A percentile compares a stretch with the other conserved stretches of the same genome.
Conservation (phyloP, 2,329 filamentous ascomycete species). For the Paraphoma chrysanthemicola region DNA sequence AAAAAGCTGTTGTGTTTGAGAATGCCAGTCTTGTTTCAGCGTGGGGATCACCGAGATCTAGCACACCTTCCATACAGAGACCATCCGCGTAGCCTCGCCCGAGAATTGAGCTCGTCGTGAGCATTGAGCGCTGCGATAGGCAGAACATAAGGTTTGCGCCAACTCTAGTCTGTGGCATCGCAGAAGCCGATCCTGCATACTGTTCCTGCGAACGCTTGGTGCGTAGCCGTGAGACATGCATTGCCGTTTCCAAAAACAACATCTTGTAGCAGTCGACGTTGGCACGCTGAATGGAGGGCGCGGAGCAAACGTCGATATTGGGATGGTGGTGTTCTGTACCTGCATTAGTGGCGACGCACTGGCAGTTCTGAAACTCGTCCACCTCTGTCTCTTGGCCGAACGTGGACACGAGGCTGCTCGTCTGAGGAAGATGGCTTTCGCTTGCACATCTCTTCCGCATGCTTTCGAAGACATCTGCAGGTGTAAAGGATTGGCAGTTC, state of each 20-base stretch:
- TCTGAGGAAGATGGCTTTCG: slow-evolving; percentile 29
- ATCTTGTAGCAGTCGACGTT: slow-evolving; percentile 19
- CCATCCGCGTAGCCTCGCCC: background rate
- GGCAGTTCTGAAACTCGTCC: slow-evolving; percentile 42
- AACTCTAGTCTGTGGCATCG: slow-evolving; percentile 7
- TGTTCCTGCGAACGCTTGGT: slow-evolving; percentile 36
- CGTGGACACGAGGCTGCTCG: slow-evolving; percentile 28
- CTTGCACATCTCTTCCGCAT: slow-evolving; percentile 25
- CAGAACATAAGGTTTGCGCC: background rate
- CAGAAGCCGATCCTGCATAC: slow-evolving; percentile 12
- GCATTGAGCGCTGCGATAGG: background rate
- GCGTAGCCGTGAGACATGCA: slow-evolving; percentile 32
- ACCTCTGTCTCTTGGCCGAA: slow-evolving; percentile 28
- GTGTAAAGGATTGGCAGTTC: slow-evolving; percentile 13
- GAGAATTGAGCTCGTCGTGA: background rate
- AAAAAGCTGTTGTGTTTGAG: background rate
- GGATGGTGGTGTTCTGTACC: slow-evolving; percentile 41
- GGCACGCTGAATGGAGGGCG: slow-evolving; percentile 19
- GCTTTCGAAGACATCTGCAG: slow-evolving; percentile 18
- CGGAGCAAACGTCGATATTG: slow-evolving; percentile 44
- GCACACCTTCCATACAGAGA: background rate
- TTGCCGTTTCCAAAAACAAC: slow-evolving; percentile 41
- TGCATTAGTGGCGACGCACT: slow-evolving; percentile 43
- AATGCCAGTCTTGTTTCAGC: slow-evolving; percentile 1
- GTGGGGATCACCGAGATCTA: background rate